Conservation (phyloP, 768 basidiomycete genomes). For the Xerocomellus amylosporus region DNA sequence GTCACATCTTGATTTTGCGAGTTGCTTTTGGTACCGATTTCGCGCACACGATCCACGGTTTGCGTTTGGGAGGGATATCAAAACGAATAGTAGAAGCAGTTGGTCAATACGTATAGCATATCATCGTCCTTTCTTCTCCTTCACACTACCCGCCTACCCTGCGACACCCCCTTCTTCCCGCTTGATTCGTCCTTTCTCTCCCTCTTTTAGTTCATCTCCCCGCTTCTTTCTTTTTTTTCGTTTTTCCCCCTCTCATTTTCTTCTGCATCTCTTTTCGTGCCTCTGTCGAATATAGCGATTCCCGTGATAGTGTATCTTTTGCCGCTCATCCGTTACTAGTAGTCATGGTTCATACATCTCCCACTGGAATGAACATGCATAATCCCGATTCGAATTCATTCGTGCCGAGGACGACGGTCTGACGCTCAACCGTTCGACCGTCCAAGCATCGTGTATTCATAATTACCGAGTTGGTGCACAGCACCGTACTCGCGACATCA, state of each 20-base stretch:
- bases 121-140: not conserved
- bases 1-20: slow-evolving; percentile 9
- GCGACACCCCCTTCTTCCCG: slow-evolving; percentile 13
- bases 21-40: slow-evolving; percentile 7
- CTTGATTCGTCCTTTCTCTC: not conserved
- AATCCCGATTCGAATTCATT: not conserved
- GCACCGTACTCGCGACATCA: no score
- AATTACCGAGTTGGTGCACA: no score
- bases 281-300: slow-evolving; percentile 11
- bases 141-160: not conserved
- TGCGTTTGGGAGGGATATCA: slow-evolving; percentile 8
- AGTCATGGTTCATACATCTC: not conserved
- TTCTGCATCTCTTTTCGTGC: not conserved
- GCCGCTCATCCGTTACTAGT: not conserved
- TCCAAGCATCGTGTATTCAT: no score
- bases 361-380: not conserved
- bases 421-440: no score
- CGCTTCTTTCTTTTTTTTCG: no score
- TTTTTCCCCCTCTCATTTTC: not conserved
- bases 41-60: slow-evolving; percentile 1
- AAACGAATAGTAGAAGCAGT: slow-evolving; percentile 3
- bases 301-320: slow-evolving; percentile 20
- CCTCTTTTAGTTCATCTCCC: no score
- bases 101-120: slow-evolving; percentile 17
- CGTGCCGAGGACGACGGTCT: no score